Base-by-base conservation (phyloP, 257 asterid species). In the Ocimum tenuiflorum region DNA sequence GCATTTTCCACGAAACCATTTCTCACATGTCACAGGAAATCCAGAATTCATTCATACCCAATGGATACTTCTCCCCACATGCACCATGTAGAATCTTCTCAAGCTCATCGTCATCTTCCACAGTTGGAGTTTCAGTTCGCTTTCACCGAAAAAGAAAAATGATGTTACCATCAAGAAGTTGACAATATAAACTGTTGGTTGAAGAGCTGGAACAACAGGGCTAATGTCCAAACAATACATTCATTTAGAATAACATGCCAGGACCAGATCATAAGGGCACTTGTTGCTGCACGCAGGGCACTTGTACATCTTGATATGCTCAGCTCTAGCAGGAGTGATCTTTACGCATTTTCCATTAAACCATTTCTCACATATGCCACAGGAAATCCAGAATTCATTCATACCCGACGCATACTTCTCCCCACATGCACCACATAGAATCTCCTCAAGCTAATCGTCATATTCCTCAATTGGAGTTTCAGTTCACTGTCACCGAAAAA, bases 1-100 rank as follows among this genome's bases (percentile, higher is more conserved):
- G n/a, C 96, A 90, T 72, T 88, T 77, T 13, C 97, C 97, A 48
- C 88, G 97, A 75, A 86, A 88, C 97, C 97, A 90, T 69, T 72
- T 86, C 82, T 88, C 92, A 31, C 96, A 88, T 14, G 71, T 90
- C 96, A 14, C 97, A 90, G 73, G 87, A 88, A 48, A 90, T 90
- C 96, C 95, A 87, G 77, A 85, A 90, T 46, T 85, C 91, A 56
- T 82, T n/a, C n/a, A n/a, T n/a, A n/a, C n/a, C 88, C 0, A 86
- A 71, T 42, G 82, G 83, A 48, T 87, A 85, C 65, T 78, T 82
- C 20, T 81, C 85, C 0, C 84, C 85, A 64, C 96, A 89, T 7
- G 83, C 79, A 0, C 96, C 95, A 3, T 95, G 87, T 41, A 83
- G 18, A 0, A 95, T 73, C 46, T 90, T 92, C 3, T 81, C 97